A percentile compares a stretch with the other conserved stretches of the same genome.
These are phyloP conservation scores for Ochetophila trinervis DNA, from an alignment of 306 rosid genomes.

Conservation along the genomic window DNA sequence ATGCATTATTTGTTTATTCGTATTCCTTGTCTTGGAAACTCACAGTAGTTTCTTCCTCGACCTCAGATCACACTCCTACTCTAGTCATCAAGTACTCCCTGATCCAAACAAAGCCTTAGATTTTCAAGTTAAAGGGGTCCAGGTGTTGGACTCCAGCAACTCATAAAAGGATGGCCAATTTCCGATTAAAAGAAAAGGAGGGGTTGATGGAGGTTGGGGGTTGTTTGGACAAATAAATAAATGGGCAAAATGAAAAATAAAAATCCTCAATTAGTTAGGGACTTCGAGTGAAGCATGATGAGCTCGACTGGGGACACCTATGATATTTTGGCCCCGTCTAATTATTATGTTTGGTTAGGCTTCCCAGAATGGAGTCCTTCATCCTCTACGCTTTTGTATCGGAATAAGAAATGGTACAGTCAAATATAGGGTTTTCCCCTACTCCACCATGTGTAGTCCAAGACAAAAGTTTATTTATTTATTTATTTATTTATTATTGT, in stretches of 20 bases:
- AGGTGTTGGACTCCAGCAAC: neutral
- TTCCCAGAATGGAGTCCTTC: constrained; percentile 3
- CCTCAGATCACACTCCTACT: too few species aligned
- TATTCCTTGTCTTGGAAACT: constrained; percentile 22
- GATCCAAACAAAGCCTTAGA: constrained; percentile 4
- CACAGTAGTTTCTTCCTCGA: constrained; percentile 16
- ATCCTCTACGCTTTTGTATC: neutral
- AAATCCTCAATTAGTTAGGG: neutral
- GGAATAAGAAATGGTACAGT: neutral
- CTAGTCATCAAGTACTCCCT: neutral
- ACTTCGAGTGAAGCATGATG: constrained; percentile 27
- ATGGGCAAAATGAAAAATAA: neutral
- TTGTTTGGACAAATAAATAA: neutral
- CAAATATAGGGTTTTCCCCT: neutral
- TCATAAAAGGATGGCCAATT: neutral
- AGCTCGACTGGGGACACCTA: constrained; percentile 4
- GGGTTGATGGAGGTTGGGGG: neutral
- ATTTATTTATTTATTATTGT: too few species aligned
- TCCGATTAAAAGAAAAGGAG: neutral
- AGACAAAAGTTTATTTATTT: too few species aligned
- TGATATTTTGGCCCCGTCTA: constrained; percentile 3
- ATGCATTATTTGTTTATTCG: constrained; percentile 9
- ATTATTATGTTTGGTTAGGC: constrained; percentile 23
- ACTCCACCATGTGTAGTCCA: too few species aligned
- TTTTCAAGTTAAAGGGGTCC: neutral